phyloP scores from a whole-genome alignment of 306 rosid species.

The Cucurbita pepo region DNA sequence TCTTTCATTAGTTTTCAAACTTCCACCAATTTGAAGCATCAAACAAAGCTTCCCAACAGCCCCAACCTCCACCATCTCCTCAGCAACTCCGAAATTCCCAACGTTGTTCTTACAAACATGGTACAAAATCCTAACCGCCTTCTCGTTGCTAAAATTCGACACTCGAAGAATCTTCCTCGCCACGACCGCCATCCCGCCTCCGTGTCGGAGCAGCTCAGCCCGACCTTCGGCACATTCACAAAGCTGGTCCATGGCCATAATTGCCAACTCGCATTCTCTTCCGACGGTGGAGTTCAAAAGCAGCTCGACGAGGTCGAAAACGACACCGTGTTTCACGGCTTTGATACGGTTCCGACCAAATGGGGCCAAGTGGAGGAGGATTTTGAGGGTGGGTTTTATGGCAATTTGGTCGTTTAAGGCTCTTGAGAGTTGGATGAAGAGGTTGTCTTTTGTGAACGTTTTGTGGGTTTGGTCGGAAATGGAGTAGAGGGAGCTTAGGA shows the following conservation, averaged over 20 bases:
- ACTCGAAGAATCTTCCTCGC: slow-evolving; percentile 52
- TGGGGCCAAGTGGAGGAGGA: slow-evolving; percentile 41
- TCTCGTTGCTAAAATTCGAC: slow-evolving; percentile 43
- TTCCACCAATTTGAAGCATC: slow-evolving; percentile 41
- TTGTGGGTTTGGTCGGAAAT: slow-evolving; percentile 36
- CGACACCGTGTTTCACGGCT: slow-evolving; percentile 39
- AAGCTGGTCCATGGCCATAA: slow-evolving; percentile 40
- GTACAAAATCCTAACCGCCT: slow-evolving; percentile 49
- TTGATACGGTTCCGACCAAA: slow-evolving; percentile 74
- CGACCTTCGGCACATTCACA: slow-evolving; percentile 78
- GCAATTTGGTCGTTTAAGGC: slow-evolving; percentile 34
- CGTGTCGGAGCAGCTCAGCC: slow-evolving; percentile 46
- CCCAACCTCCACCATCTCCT: slow-evolving; percentile 65
- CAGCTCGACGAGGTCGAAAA: slow-evolving; percentile 26
- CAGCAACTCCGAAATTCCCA: slow-evolving; percentile 24
- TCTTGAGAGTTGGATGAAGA: slow-evolving; percentile 22
- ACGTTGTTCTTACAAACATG: slow-evolving; percentile 43
- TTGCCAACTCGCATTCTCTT: slow-evolving; percentile 31
- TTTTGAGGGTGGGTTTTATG: slow-evolving; percentile 48
- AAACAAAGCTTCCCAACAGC: slow-evolving; percentile 59
- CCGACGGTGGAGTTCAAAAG: slow-evolving; percentile 16
- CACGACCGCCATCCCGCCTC: slow-evolving; percentile 51
- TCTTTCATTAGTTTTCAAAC: slow-evolving; percentile 45
- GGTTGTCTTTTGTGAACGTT: slow-evolving; percentile 9
- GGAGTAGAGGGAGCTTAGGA: slow-evolving; percentile 35